Conservation (phyloP, 192 early-diverging fungal species). For the Globomyces pollinis-pini region DNA sequence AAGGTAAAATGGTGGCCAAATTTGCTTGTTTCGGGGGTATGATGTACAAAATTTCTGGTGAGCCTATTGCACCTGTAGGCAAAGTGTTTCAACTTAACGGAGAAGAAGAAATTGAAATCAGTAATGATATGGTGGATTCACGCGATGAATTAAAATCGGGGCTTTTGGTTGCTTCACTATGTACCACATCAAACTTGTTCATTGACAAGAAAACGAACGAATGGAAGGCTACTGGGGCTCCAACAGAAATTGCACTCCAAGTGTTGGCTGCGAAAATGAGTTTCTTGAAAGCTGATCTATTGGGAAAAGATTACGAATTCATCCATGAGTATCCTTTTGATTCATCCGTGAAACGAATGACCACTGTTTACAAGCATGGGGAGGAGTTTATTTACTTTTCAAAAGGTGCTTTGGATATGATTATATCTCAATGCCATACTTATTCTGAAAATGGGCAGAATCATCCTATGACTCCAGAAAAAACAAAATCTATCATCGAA, state of each 20-base stretch:
- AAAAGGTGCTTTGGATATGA: conserved; percentile 24
- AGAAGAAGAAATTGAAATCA: conserved; percentile 1
- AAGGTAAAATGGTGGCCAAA: conserved; percentile 63
- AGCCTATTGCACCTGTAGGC: neutral
- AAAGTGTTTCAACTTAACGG: conserved; percentile 3
- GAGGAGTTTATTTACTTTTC: conserved; percentile 13
- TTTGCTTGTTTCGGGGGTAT: conserved; percentile 32
- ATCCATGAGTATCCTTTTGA: too few relatives aligned
- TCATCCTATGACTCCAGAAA: neutral
- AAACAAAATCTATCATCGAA: neutral
- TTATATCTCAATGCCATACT: conserved; percentile 23
- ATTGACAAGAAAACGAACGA: conserved; percentile 11
- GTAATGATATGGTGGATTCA: conserved; percentile 6
- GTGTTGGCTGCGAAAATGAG: too few relatives aligned
- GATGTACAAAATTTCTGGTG: conserved; percentile 3
- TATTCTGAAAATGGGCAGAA: neutral
- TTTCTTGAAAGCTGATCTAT: too few relatives aligned
- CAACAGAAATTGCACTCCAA: conserved; percentile 24
- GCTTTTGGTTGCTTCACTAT: neutral
- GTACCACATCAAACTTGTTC: conserved; percentile 2
- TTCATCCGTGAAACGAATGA: too few relatives aligned
- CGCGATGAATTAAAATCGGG: conserved; percentile 16
- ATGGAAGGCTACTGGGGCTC: conserved; percentile 26
- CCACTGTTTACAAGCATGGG: neutral
- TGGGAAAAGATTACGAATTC: too few relatives aligned